Conservation (phyloP, 139 green algal species). For the Edaphochlamys debaryana region DNA sequence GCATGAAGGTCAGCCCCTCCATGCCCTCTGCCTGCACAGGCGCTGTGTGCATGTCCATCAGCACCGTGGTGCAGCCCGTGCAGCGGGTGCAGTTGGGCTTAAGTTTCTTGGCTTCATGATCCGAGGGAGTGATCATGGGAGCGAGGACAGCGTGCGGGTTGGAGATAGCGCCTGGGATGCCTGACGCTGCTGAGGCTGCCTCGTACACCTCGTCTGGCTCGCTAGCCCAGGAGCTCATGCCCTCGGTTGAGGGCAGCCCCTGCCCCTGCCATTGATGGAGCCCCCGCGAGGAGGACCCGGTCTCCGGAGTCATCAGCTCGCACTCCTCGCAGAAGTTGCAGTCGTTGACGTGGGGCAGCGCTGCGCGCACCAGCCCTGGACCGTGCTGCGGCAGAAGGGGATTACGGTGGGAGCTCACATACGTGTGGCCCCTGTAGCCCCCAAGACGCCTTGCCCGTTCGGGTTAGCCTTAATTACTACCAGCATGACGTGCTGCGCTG, state of each 20-base stretch:
- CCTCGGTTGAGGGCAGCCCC: no score
- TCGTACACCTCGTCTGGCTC: slow-evolving; percentile 6
- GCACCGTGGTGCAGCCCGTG: slow-evolving; percentile 8
- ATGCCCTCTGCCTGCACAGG: not conserved
- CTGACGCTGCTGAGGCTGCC: not conserved
- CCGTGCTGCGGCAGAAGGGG: no score
- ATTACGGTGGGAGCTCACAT: no score
- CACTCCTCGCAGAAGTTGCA: slow-evolving; percentile 38
- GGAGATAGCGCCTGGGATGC: slow-evolving; percentile 20
- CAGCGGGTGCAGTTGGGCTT: slow-evolving; percentile 28
- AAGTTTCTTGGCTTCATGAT: slow-evolving; percentile 29
- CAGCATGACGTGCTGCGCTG: no score
- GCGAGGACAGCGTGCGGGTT: not conserved
- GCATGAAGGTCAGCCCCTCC: slow-evolving; percentile 31
- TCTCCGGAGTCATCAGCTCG: not conserved
- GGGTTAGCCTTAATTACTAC: no score
- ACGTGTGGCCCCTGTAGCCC: no score
- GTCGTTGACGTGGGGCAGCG: slow-evolving; percentile 8
- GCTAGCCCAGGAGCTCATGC: not conserved
- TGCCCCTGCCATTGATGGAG: not conserved
- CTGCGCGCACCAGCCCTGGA: no score
- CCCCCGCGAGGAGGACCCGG: not conserved
- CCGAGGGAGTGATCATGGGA: not conserved
- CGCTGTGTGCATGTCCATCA: slow-evolving; percentile 24
- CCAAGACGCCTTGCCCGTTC: no score